Conservation (phyloP, 2,329 filamentous ascomycete genomes). For the Stylonectria norvegica region DNA sequence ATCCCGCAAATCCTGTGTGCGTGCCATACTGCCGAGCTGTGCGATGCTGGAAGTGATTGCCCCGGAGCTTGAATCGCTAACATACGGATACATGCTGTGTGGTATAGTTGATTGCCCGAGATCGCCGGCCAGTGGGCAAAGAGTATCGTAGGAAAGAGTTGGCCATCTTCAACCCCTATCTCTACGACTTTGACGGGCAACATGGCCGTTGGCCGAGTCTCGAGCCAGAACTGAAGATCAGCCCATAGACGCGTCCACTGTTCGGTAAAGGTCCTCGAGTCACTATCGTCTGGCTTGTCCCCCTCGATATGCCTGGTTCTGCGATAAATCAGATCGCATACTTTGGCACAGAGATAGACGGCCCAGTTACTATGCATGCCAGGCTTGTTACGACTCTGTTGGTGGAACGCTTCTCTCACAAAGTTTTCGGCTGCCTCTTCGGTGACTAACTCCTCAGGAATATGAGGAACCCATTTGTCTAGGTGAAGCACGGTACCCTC, state of each 20-base stretch:
- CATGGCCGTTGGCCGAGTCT: conserved; percentile 40
- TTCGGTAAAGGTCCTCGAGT: conserved; percentile 34
- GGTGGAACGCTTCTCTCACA: conserved; percentile 23
- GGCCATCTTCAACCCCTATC: conserved; percentile 23
- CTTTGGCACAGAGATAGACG: conserved; percentile 49
- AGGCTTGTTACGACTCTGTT: conserved; percentile 29
- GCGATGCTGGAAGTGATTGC: conserved; percentile 18
- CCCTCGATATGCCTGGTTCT: conserved; percentile 37
- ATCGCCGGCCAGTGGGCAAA: conserved; percentile 49
- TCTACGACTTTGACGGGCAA: conserved; percentile 23
- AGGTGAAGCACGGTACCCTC: conserved; percentile 48
- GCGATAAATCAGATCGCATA: conserved; percentile 42
- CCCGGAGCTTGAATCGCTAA: conserved; percentile 39
- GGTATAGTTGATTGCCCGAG: conserved; percentile 51
- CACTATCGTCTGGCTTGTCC: conserved; percentile 38
- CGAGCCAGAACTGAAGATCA: conserved; percentile 45
- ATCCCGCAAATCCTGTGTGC: conserved; percentile 50
- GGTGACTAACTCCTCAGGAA: conserved; percentile 8
- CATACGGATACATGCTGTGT: conserved; percentile 48
- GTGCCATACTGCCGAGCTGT: conserved; percentile 42
- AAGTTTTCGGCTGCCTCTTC: conserved; percentile 26
- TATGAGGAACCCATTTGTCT: conserved; percentile 43
- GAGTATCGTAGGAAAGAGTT: conserved; percentile 45
- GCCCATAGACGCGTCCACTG: conserved; percentile 45
- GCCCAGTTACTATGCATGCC: conserved; percentile 55